Base-by-base conservation (phyloP, 1,284 basidiomycete species). In the Blastosporella zonata region DNA sequence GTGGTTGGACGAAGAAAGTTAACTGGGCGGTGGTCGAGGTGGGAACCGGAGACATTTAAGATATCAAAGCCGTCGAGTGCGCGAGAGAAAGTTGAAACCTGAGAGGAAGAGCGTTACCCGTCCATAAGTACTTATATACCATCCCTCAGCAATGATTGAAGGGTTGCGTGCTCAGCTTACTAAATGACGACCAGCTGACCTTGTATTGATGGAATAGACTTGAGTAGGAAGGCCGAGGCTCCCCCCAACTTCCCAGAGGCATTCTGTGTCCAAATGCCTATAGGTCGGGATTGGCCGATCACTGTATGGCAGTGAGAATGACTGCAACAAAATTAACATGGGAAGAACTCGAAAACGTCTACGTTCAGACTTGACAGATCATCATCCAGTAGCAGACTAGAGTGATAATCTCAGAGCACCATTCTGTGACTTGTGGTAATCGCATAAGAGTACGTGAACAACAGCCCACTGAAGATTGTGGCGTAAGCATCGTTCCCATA, bases 1-100 rank as follows among this genome's bases (percentile, higher is more conserved):
- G 38, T 9, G 68, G 69, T 18, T 59, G 54, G 10, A 59, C 42
- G 12, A 55, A 53, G 42, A 65, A 70, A 1, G 42, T 47, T 35
- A 70, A 52, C 10, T 43, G 46, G 25, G 59, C 55, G 8, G 55
- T 60, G 13, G 57, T 58, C 2, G 57, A 51, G 9, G 56, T 18
- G 33, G 44, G 23, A 18, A 25, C 35, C 3, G 31, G 3, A 4
- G 13, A 6, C 31, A 20, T 13, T 31, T 17, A 5, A 7, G 17
- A 27, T 28, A 6, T 17, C 38, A 10, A 31, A 31, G 29, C 25
- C 20, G 7, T n/a, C 29, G 2, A n/a, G 40, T 43, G 18, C 8
- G 23, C 23, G 40, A 31, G 28, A 28, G 3, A 5, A 12, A 28
- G 25, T 27, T 15, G 28, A 31, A 31, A 20, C 1, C 8, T 23